Evolutionary conservation across 139 green algal species (phyloP), one percentile per base, ranked within the genome.

Genomic region (Picochlorum sp.): DNA sequence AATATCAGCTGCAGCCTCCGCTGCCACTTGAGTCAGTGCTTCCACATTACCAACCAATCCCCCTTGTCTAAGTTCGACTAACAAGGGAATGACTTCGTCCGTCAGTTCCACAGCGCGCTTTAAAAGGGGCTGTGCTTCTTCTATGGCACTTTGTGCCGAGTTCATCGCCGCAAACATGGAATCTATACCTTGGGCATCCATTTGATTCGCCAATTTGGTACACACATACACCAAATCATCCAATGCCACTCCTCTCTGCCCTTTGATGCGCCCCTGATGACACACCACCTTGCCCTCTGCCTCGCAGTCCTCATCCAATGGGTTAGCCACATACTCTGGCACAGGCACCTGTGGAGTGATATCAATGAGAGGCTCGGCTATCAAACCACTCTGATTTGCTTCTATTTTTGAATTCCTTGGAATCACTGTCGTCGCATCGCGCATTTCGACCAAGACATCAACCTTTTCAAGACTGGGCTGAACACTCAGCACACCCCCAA

Each of bases 151-250:
- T 8, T 73, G 83, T 7, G 88, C 83, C 16, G 73, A 71, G 49
- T 95, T 80, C 8, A 91, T 85, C 0, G 93, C 81, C 2, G 84
- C 82, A 78, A 97, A 95, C 63, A 97, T 41, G 13, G 51, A 51
- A 54, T 80, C 75, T 45, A 83, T 63, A 7, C 89, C 86, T 18
- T 93, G 68, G 0, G 79, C 55, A 58, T 98, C 93, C 71, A 96
- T 89, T 68, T 97, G 78, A 30, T 86, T 68, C 3, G 90, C 91
- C 15, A 98, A 78, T 49, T 90, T 93, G 45, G 75, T 84, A 64
- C 70, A 85, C 50, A 98, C 87, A 71, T 92, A 95, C 16, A 99
- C 90, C 47, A 99, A 78, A 71, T 99, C 94, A 65, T 99, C 94
- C 60, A 99, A 73, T 1, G 89, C 89, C 18, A 98, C 93, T 18